Evolutionary conservation across 2,329 filamentous ascomycete genomes (phyloP), one percentile per base, ranked within the genome.

Genomic region (Ceratocystis cubensis): DNA sequence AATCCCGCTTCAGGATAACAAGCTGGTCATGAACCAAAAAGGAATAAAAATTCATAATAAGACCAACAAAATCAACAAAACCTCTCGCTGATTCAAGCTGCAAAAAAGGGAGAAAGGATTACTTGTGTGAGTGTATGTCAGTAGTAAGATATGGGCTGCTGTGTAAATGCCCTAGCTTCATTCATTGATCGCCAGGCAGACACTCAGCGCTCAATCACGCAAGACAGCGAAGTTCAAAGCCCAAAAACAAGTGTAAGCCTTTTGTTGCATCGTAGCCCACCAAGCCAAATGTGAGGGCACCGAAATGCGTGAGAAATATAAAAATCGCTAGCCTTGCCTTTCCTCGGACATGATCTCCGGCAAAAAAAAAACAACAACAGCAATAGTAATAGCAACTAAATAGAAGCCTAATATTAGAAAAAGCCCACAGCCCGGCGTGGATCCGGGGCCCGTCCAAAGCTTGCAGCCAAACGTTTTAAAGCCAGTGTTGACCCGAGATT

Each of bases 11-110:
- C 46, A 64, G 28, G 48, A 50, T 64, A 64, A 61, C 25, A 53
- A 67, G 62, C 64, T 45, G 53, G 66, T 45, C 56, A 67, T 64
- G 46, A 22, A 57, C 66, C 62, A 59, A 61, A 64, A 67, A 53
- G 44, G n/a, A 64, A 67, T 64, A 64, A 64, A 66, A 65, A 67
- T 53, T 41, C 41, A n/a, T 48, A 45, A 44, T 25, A 48, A 64
- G 33, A 67, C 57, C 63, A 64, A 64, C 46, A 66, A 61, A 48
- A 20, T 64, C 17, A 28, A 22, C 53, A 30, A 10, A 57, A 41
- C 37, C 37, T 4, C 37, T 4, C 10, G 37, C 37, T 13, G 13
- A 15, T 41, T 4, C 10, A 41, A 41, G 37, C 33, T 37, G 33
- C 8, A 10, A 10, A 37, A 15, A 41, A 15, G 3, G 3, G 13